A percentile compares a stretch with the other conserved stretches of the same genome.
Evolutionary conservation across 306 rosid genomes (phyloP).

Genomic region (Cucurbita maxima): DNA sequence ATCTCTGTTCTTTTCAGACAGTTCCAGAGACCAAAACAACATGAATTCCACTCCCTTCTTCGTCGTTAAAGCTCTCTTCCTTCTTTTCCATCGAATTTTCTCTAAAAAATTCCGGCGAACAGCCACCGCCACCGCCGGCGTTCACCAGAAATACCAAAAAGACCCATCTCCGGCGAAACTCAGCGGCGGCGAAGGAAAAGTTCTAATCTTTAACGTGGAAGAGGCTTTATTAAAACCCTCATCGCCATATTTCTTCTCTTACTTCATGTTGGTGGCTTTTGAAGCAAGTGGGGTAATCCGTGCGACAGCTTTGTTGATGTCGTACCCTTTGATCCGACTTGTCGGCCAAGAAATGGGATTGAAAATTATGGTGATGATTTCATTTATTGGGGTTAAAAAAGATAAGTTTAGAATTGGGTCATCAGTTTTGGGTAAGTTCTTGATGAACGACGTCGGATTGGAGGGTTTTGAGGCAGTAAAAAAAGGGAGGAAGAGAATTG

Average conservation of each 20-base stretch:
- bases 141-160: slow-evolving; percentile 23
- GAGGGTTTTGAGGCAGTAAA: slow-evolving; percentile 43
- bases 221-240: slow-evolving; percentile 40
- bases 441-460: slow-evolving; percentile 53
- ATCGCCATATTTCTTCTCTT: slow-evolving; percentile 37
- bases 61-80: slow-evolving; percentile 34
- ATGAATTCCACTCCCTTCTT: slow-evolving; percentile 24
- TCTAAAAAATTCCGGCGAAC: slow-evolving; percentile 19
- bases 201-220: slow-evolving; percentile 56
- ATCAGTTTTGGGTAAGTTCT: slow-evolving; percentile 63
- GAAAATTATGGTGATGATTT: slow-evolving; percentile 58
- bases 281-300: slow-evolving; percentile 58
- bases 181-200: slow-evolving; percentile 21
- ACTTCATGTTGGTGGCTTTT: slow-evolving; percentile 87
- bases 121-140: slow-evolving; percentile 7
- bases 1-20: neutral
- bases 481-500: slow-evolving; percentile 40
- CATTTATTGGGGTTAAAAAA: slow-evolving; percentile 67
- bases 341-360: slow-evolving; percentile 35
- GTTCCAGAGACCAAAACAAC: neutral
- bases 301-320: slow-evolving; percentile 28
- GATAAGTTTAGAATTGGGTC: slow-evolving; percentile 45
- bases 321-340: slow-evolving; percentile 44
- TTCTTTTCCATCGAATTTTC: slow-evolving; percentile 40
- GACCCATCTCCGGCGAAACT: slow-evolving; percentile 22